Evolutionary conservation across 208 protist species (phyloP).

Genomic region (Porcisia hertigi): DNA sequence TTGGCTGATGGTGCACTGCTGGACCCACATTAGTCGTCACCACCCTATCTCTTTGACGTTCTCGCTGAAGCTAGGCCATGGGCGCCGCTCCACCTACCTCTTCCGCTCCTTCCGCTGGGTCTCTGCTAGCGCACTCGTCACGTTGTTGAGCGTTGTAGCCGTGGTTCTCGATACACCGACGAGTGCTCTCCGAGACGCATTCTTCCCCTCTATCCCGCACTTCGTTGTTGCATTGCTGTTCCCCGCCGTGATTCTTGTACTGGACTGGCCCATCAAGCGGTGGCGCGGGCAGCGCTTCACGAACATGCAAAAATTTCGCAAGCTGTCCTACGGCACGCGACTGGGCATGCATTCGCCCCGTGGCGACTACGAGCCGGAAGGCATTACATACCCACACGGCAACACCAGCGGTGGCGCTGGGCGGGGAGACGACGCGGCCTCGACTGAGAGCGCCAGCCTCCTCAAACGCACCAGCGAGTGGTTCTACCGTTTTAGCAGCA

Average conservation of each 20-base stretch:
- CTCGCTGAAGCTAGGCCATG: slow-evolving; percentile 71
- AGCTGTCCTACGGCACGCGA: slow-evolving; percentile 86
- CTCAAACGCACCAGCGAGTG: slow-evolving; percentile 61
- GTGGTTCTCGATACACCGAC: slow-evolving; percentile 49
- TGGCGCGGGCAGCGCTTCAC: slow-evolving; percentile 78
- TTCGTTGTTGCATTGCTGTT: slow-evolving; percentile 64
- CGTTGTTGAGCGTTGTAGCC: slow-evolving; percentile 57
- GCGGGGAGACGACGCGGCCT: neutral
- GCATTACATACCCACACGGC: slow-evolving; percentile 39
- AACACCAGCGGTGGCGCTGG: slow-evolving; percentile 4
- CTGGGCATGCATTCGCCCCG: slow-evolving; percentile 92
- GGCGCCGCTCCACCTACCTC: slow-evolving; percentile 66
- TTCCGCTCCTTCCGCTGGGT: slow-evolving; percentile 77
- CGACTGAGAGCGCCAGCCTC: slow-evolving; percentile 11
- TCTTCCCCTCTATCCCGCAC: slow-evolving; percentile 73
- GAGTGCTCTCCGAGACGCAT: slow-evolving; percentile 27
- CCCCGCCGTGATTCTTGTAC: slow-evolving; percentile 59
- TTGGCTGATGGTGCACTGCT: slow-evolving; percentile 89
- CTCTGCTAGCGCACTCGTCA: slow-evolving; percentile 49
- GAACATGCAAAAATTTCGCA: slow-evolving; percentile 89
- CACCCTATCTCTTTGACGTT: slow-evolving; percentile 70
- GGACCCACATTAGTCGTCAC: slow-evolving; percentile 90
- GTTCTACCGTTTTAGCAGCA: slow-evolving; percentile 81
- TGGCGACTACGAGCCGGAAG: slow-evolving; percentile 89
- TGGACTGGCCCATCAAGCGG: slow-evolving; percentile 86